Evolutionary conservation across 805 yeast species (phyloP).

Genomic region (Phaffomyces antillensis): DNA sequence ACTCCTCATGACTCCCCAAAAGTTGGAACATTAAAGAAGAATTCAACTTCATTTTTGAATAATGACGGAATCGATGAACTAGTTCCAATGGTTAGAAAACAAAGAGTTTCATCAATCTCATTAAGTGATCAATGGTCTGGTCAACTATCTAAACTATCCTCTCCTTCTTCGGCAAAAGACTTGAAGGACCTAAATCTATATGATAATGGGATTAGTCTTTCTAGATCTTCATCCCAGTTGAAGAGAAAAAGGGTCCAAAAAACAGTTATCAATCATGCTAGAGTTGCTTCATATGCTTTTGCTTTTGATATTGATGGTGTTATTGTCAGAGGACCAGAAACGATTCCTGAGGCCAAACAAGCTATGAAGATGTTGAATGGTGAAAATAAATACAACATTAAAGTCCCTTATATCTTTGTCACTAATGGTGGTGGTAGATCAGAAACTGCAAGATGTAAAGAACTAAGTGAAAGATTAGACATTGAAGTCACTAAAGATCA

Average conservation of each 20-base stretch:
- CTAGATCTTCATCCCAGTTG: no score
- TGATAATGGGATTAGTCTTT: no score
- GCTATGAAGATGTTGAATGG: conserved; percentile 73
- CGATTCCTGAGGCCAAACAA: conserved; percentile 71
- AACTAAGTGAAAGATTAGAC: conserved; percentile 54
- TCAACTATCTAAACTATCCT: conserved; percentile 20
- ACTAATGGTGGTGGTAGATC: conserved; percentile 93
- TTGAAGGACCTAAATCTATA: no score
- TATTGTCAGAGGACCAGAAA: conserved; percentile 74
- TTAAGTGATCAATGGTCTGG: conserved; percentile 65
- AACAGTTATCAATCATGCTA: conserved; percentile 53
- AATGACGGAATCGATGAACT: conserved; percentile 68
- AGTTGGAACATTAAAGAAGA: conserved; percentile 14
- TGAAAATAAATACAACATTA: conserved; percentile 66
- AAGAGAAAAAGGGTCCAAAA: conserved; percentile 23
- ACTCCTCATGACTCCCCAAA: conserved; percentile 1
- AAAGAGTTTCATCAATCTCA: conserved; percentile 59
- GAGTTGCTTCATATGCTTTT: conserved; percentile 80
- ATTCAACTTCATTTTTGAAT: conserved; percentile 55
- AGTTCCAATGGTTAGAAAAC: conserved; percentile 54
- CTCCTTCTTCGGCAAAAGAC: conserved; percentile 18
- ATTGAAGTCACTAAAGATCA: conserved; percentile 64
- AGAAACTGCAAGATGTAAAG: conserved; percentile 66
- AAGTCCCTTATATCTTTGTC: conserved; percentile 76
- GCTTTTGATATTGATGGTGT: conserved; percentile 95